Percentiles rank a stretch among this genome's conserved stretches.
These are phyloP conservation scores for Carallia pectinifolia DNA, from an alignment of 345 rosid species.

Conservation along the genomic window DNA sequence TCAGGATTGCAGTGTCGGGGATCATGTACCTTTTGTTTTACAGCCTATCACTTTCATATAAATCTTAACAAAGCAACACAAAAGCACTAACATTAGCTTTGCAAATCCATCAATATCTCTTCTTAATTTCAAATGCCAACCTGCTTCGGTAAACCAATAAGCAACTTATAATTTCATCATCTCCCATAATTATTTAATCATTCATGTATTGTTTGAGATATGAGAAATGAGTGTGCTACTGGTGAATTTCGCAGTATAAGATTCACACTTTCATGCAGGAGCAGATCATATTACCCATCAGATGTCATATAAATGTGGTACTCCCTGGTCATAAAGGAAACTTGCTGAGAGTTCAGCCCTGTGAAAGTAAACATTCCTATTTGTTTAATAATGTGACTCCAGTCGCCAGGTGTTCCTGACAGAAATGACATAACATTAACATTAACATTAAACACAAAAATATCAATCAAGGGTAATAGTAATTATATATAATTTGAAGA, in stretches of 20 bases:
- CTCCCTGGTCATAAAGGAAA: conserved; percentile 44
- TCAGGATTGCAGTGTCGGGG: no score
- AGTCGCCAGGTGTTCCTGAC: conserved; percentile 58
- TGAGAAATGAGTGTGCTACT: no score
- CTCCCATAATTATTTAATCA: no score
- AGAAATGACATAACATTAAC: neutral
- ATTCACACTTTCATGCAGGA: neutral
- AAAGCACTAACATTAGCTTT: no score
- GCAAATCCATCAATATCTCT: neutral
- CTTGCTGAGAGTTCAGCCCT: conserved; percentile 44
- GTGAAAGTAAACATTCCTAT: conserved; percentile 52
- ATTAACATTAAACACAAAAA: neutral
- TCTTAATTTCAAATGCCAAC: neutral
- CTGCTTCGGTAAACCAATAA: neutral
- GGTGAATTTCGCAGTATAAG: no score
- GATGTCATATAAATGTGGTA: conserved; percentile 59
- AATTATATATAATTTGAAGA: neutral
- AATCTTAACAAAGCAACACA: no score
- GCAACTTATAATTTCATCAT: no score
- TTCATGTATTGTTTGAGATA: no score
- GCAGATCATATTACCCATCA: conserved; percentile 41
- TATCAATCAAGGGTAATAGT: neutral
- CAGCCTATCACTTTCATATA: no score
- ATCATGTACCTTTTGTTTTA: no score
- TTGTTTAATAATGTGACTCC: conserved; percentile 55